phyloP scores from a whole-genome alignment of 2,329 filamentous ascomycete species.

The Fusarium chuoi region DNA sequence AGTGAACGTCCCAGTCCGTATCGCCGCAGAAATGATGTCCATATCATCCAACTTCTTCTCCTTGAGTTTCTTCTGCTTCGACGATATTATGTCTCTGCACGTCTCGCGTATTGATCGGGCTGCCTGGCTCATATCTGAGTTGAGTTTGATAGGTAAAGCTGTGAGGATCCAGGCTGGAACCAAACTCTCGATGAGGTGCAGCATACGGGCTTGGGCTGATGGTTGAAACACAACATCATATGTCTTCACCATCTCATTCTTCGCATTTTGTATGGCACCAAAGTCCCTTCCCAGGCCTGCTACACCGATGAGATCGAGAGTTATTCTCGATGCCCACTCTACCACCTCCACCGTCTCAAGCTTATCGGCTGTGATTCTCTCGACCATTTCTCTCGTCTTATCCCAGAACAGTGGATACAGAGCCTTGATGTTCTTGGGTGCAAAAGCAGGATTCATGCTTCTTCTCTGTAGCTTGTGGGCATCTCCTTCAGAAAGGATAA shows the following conservation, averaged over 20 bases:
- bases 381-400: conserved; percentile 75
- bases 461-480: conserved; percentile 85
- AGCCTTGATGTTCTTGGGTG: conserved; percentile 85
- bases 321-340: conserved; percentile 72
- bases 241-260: conserved; percentile 65
- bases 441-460: conserved; percentile 84
- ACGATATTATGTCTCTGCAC: conserved; percentile 73
- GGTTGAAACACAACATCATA: conserved; percentile 67
- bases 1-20: conserved; percentile 77
- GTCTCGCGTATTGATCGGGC: conserved; percentile 68
- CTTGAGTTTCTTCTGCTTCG: conserved; percentile 69
- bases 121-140: conserved; percentile 70
- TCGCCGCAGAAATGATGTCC: conserved; percentile 84
- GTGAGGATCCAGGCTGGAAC: conserved; percentile 70
- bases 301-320: conserved; percentile 79
- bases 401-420: conserved; percentile 85
- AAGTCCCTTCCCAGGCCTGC: conserved; percentile 79
- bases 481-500: conserved; percentile 89
- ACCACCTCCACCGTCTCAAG: conserved; percentile 64
- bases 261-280: conserved; percentile 68
- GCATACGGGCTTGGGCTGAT: conserved; percentile 59
- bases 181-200: conserved; percentile 68
- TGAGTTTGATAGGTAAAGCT: conserved; percentile 75
- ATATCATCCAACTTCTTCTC: conserved; percentile 61
- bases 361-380: conserved; percentile 63